phyloP scores from a whole-genome alignment of 2,329 filamentous ascomycete species.

The Pseudogymnoascus pannorum region DNA sequence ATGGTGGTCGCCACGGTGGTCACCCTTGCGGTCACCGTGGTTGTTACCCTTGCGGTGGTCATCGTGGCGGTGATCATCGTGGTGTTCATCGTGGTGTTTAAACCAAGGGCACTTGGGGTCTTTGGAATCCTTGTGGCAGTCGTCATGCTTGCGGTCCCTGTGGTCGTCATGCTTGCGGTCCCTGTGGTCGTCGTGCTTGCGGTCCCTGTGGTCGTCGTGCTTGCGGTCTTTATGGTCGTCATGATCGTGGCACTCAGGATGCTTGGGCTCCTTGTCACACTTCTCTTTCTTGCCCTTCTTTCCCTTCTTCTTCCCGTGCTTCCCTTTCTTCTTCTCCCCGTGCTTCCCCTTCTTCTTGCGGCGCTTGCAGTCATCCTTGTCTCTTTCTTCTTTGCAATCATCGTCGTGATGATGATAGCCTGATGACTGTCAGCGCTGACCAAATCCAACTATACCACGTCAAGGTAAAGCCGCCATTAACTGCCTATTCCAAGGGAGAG shows the following conservation, averaged over 20 bases:
- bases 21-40: neutral
- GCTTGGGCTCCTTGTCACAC: neutral
- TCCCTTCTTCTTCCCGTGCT: neutral
- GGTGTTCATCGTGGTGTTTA: neutral
- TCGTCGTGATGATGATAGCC: neutral
- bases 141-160: neutral
- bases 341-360: neutral
- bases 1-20: neutral
- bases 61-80: neutral
- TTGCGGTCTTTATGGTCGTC: neutral
- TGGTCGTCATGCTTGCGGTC: neutral
- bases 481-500: neutral
- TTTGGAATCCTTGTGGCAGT: neutral
- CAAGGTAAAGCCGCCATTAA: neutral
- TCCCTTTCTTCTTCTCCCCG: neutral
- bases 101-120: neutral
- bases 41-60: neutral
- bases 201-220: neutral
- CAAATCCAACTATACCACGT: neutral
- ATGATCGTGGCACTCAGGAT: neutral
- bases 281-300: neutral
- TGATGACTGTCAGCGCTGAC: neutral
- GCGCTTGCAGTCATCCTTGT: neutral
- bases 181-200: neutral
- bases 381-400: neutral